Conservation (phyloP, 1,284 basidiomycete species). For the Testicularia cyperi region DNA sequence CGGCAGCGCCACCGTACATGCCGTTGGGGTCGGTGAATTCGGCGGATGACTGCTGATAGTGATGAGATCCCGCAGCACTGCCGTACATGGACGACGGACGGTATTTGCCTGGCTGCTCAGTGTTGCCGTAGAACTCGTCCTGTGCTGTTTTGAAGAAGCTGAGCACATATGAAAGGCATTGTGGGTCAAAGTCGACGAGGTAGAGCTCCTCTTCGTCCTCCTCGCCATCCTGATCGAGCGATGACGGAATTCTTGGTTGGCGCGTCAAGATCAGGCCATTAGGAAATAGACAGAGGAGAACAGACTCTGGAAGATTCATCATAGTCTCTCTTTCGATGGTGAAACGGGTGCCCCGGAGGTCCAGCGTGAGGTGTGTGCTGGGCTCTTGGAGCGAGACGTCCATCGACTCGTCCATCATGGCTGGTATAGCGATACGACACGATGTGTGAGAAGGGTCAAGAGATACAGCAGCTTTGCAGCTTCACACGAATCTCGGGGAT, state of each 20-base stretch:
- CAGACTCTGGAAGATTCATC: slow-evolving; percentile 96
- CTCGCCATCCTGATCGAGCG: slow-evolving; percentile 59
- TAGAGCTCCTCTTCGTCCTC: slow-evolving; percentile 89
- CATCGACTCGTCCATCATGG: slow-evolving; percentile 40
- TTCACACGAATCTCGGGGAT: too few species aligned
- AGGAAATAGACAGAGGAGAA: slow-evolving; percentile 92
- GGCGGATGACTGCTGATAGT: slow-evolving; percentile 17
- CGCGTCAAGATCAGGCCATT: slow-evolving; percentile 92
- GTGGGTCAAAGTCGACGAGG: slow-evolving; percentile 94
- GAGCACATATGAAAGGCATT: slow-evolving; percentile 90
- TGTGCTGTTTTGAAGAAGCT: slow-evolving; percentile 85
- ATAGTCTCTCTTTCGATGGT: slow-evolving; percentile 95
- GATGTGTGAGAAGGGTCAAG: too few species aligned
- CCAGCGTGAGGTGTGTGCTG: slow-evolving; percentile 77
- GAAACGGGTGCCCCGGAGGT: slow-evolving; percentile 86
- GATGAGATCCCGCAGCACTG: slow-evolving; percentile 15
- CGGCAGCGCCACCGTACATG: slow-evolving; percentile 24
- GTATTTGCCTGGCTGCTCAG: slow-evolving; percentile 74
- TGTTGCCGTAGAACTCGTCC: slow-evolving; percentile 87
- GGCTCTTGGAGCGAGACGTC: slow-evolving; percentile 21
- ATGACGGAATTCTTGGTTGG: slow-evolving; percentile 68
- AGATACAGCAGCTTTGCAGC: too few species aligned
- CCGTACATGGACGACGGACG: slow-evolving; percentile 63
- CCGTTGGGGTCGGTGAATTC: slow-evolving; percentile 62
- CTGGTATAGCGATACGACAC: too few species aligned